Evolutionary conservation across 352 stramenopile species (phyloP).

Genomic region (Elongisporangium senticosum): DNA sequence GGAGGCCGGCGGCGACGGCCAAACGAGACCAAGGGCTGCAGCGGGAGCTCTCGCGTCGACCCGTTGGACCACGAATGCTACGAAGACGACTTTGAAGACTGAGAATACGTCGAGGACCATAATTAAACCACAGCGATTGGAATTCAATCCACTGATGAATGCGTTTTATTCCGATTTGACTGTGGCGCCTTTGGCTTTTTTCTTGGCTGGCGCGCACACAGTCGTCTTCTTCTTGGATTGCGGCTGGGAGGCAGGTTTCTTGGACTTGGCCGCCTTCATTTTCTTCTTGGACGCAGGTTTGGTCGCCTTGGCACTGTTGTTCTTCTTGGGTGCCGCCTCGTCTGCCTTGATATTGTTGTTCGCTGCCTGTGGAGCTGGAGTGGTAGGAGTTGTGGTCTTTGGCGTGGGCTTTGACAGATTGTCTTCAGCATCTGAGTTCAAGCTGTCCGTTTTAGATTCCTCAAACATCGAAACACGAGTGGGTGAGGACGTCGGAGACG

Average conservation of each 20-base stretch:
- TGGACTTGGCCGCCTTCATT: slow-evolving; percentile 1
- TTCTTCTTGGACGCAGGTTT: slow-evolving; percentile 3
- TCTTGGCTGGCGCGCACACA: neutral
- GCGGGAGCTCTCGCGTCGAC: slow-evolving; percentile 9
- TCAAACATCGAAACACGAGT: neutral
- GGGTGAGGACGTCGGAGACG: neutral
- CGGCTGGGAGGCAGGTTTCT: neutral
- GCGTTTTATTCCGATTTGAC: neutral
- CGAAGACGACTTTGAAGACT: slow-evolving; percentile 83
- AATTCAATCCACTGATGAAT: neutral
- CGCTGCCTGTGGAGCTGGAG: neutral
- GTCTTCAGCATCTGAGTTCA: neutral
- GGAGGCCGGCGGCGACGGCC: slow-evolving; percentile 1
- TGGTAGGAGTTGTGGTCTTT: no score
- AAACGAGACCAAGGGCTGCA: neutral
- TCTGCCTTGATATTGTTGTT: neutral
- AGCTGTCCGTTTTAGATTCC: neutral
- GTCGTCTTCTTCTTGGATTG: slow-evolving; percentile 1
- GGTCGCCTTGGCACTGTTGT: neutral
- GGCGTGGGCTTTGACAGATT: no score
- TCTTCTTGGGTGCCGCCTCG: slow-evolving; percentile 2
- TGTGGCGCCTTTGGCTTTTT: slow-evolving; percentile 7
- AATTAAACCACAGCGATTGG: neutral
- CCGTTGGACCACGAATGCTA: slow-evolving; percentile 57
- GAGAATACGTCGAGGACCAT: neutral